These are phyloP conservation scores for Bipolaris sorokiniana DNA, from an alignment of 2,329 filamentous ascomycete genomes.

Conservation along the genomic window DNA sequence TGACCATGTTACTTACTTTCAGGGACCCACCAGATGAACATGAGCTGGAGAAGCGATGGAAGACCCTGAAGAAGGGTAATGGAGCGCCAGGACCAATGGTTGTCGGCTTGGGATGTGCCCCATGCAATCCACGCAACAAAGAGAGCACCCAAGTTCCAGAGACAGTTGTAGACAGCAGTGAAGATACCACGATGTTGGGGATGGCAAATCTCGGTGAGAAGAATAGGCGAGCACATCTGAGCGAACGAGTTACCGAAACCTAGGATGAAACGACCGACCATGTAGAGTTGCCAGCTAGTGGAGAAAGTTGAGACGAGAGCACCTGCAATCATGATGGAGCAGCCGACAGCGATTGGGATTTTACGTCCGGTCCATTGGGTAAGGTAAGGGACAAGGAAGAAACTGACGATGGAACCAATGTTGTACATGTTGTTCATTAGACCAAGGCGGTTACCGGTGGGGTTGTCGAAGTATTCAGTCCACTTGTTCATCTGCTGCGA, in stretches of 20 bases:
- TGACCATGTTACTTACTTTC: conserved; percentile 50
- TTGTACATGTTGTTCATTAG: conserved; percentile 55
- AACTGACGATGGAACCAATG: conserved; percentile 49
- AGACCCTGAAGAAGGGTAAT: conserved; percentile 61
- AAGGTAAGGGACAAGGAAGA: conserved; percentile 45
- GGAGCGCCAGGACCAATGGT: conserved; percentile 58
- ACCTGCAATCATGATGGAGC: conserved; percentile 54
- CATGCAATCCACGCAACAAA: conserved; percentile 66
- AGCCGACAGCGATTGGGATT: conserved; percentile 50
- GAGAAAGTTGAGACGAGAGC: conserved; percentile 39
- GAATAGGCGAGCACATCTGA: conserved; percentile 68
- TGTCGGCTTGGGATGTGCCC: conserved; percentile 46
- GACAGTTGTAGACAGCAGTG: conserved; percentile 70
- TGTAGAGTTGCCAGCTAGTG: conserved; percentile 54
- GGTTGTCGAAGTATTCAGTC: conserved; percentile 48
- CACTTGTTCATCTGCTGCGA: conserved; percentile 51
- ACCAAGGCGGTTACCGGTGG: conserved; percentile 50
- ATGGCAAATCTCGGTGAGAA: conserved; percentile 70
- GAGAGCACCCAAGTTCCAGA: conserved; percentile 67
- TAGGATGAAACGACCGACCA: conserved; percentile 65
- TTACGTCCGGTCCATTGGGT: conserved; percentile 54
- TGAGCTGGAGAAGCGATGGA: conserved; percentile 61
- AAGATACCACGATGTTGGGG: conserved; percentile 70
- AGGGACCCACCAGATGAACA: conserved; percentile 66
- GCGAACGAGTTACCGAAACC: conserved; percentile 71